These are phyloP conservation scores for Quercus mongolica DNA, from an alignment of 306 rosid genomes.

Conservation along the genomic window DNA sequence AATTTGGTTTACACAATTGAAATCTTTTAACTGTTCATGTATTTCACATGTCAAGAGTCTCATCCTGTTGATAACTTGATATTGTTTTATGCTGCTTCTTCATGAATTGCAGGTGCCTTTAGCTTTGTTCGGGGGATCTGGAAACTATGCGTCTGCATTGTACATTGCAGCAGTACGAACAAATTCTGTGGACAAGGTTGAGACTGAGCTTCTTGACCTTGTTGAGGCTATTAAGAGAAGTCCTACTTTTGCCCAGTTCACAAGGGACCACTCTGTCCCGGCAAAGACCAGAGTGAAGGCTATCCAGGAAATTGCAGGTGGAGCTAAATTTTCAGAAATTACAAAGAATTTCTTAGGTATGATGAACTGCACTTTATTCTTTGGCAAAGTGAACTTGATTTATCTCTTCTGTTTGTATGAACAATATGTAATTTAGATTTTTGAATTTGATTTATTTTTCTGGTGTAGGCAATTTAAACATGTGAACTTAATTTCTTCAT, in stretches of 20 bases:
- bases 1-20: not conserved
- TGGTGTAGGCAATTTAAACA: not conserved
- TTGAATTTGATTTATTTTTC: not conserved
- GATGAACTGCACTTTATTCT: slow-evolving; percentile 7
- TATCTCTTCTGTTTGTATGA: not conserved
- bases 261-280: slow-evolving; percentile 60
- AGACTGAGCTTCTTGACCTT: slow-evolving; percentile 59
- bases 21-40: not conserved
- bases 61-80: not conserved
- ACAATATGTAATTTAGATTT: not conserved
- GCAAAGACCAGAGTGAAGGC: slow-evolving; percentile 53
- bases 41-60: not conserved
- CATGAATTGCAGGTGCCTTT: slow-evolving; percentile 61
- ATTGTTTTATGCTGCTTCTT: not conserved
- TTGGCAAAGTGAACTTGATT: not conserved
- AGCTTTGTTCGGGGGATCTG: slow-evolving; percentile 86
- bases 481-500: not conserved
- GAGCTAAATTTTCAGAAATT: slow-evolving; percentile 73
- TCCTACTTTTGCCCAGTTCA: slow-evolving; percentile 49
- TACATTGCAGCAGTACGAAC: slow-evolving; percentile 72
- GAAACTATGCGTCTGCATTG: slow-evolving; percentile 94
- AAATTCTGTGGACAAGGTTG: slow-evolving; percentile 71
- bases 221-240: slow-evolving; percentile 60
- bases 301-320: slow-evolving; percentile 43
- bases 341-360: slow-evolving; percentile 81